Evolutionary conservation across 768 basidiomycete species (phyloP), one percentile per base, ranked within the genome.

Genomic region (Boletus rubescentipes): DNA sequence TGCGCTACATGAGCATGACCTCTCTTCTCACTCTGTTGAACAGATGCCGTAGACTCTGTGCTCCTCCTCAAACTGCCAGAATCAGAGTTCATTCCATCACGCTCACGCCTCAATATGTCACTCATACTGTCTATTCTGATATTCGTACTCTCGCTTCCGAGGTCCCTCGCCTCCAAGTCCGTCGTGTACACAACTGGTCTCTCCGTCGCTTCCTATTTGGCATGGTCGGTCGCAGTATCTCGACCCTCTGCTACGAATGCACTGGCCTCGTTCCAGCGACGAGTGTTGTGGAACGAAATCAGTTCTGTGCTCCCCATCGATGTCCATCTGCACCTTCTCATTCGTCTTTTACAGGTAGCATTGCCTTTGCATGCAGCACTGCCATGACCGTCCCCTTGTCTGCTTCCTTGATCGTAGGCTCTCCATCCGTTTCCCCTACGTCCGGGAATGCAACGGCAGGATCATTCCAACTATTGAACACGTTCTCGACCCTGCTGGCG

Each of bases 341-440:
- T 48, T 15, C 10, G 14, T 41, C 21, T 49, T 39, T 29, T 30
- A 55, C 53, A 89, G 86, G 80, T 46, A 78, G 77, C 18, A 29
- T 64, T n/a, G 79, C 82, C 9, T 89, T 90, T 64, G 74, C 83
- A 12, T 89, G 87, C 62, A 77, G 84, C 16, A 83, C 87, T 1
- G 73, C 82, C 7, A 79, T 80, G 54, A 87, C 89, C 5, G 73
- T 89, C 16, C 80, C 85, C 18, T 67, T 89, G 49, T 88, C 87
- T 57, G 75, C 82, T 35, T 81, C 86, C 4, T 67, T 88, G 48
- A 78, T 77, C 53, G 77, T 77, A 26, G 70, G 59, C 14, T 51
- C 42, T 7, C n/a, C 60, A n/a, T 31, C 34, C 1, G 36, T 16
- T 5, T 12, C 60, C n/a, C 46, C 52, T 39, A 40, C 59, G 12